Evolutionary conservation across 495 filamentous ascomycete species (phyloP).

Genomic region (Neurospora sp.): DNA sequence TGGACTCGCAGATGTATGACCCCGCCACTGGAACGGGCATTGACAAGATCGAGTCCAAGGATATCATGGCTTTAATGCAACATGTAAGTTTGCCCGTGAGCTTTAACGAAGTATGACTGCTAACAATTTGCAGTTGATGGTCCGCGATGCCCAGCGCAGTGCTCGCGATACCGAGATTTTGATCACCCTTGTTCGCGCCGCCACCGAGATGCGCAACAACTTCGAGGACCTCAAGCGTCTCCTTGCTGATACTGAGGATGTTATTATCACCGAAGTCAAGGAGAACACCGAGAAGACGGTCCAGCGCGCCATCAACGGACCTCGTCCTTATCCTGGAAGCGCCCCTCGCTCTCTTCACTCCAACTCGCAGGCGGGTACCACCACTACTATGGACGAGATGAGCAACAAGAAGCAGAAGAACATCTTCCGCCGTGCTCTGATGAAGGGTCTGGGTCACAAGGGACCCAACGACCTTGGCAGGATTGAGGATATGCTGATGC

Average conservation of each 20-base stretch:
- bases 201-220: conserved; percentile 93
- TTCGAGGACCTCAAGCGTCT: conserved; percentile 95
- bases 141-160: conserved; percentile 92
- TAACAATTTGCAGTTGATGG: conserved; percentile 64
- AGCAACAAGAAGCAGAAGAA: conserved; percentile 70
- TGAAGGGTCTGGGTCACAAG: conserved; percentile 72
- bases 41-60: conserved; percentile 89
- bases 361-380: conserved; percentile 50
- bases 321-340: conserved; percentile 69
- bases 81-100: conserved; percentile 48
- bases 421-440: conserved; percentile 78
- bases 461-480: conserved; percentile 78
- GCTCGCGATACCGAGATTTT: conserved; percentile 95
- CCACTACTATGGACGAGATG: conserved; percentile 47
- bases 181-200: conserved; percentile 84
- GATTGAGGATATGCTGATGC: conserved; percentile 93
- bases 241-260: conserved; percentile 74
- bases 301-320: conserved; percentile 73
- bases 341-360: conserved; percentile 45
- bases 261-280: conserved; percentile 73
- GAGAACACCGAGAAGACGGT: conserved; percentile 76
- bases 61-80: conserved; percentile 97
- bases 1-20: conserved; percentile 84
- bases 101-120: neutral
- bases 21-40: conserved; percentile 80